These are phyloP conservation scores for Phlebiopsis flavidoalba DNA, from an alignment of 768 basidiomycete genomes.

Conservation along the genomic window DNA sequence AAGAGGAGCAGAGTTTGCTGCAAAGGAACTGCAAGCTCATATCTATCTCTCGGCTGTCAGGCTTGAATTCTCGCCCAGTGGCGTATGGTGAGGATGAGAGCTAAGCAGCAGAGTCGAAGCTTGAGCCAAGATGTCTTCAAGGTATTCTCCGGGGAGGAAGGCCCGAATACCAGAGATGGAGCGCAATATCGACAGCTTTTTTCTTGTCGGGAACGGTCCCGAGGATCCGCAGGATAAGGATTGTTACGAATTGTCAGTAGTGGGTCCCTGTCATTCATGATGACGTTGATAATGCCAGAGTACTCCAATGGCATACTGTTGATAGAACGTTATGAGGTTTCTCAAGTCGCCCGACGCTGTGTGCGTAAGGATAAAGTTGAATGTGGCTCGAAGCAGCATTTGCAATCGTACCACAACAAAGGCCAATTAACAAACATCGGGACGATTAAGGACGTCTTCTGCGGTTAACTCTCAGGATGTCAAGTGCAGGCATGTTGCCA, in stretches of 20 bases:
- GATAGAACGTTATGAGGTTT: conserved; percentile 36
- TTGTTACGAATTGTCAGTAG: conserved; percentile 33
- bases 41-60: too few species aligned
- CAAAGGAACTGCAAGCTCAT: too few species aligned
- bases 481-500: conserved; percentile 31
- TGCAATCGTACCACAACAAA: conserved; percentile 13
- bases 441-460: conserved; percentile 16
- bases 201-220: conserved; percentile 20
- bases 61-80: not conserved
- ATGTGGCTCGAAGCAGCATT: not conserved
- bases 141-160: conserved; percentile 32
- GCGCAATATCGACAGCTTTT: conserved; percentile 35
- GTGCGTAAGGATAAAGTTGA: not conserved
- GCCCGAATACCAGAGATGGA: conserved; percentile 48
- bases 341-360: conserved; percentile 48
- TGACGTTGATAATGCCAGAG: conserved; percentile 32
- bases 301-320: conserved; percentile 38
- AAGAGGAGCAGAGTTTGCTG: too few species aligned
- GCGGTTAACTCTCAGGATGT: conserved; percentile 23
- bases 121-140: not conserved
- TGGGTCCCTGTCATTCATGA: conserved; percentile 37
- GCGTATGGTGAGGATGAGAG: not conserved
- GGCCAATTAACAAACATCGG: conserved; percentile 22
- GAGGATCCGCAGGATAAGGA: conserved; percentile 34
- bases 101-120: too few species aligned